Percentiles rank a stretch among this genome's conserved stretches.
phyloP scores from a whole-genome alignment of 495 filamentous ascomycete species.

The Rostrohypoxylon terebratum region DNA sequence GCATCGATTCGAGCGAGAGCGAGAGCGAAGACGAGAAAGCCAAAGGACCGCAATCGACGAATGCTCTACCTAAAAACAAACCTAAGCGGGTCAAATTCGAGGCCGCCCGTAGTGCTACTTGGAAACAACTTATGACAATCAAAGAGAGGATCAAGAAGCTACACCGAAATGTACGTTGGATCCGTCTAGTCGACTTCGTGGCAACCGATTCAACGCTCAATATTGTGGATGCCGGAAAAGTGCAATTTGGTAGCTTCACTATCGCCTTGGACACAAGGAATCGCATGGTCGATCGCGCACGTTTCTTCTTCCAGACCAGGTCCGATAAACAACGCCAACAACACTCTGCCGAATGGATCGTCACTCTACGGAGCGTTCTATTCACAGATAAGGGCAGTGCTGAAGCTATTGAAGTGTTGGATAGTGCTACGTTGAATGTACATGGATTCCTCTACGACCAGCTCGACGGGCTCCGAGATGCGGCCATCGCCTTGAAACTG shows the following conservation, averaged over 20 bases:
- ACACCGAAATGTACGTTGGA: slow-evolving; percentile 87
- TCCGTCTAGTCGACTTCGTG: slow-evolving; percentile 90
- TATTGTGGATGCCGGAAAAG: slow-evolving; percentile 80
- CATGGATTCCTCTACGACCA: slow-evolving; percentile 93
- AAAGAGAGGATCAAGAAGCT: slow-evolving; percentile 88
- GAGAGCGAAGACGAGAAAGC: slow-evolving; percentile 41
- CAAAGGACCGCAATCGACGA: slow-evolving; percentile 23
- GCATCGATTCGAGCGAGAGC: slow-evolving; percentile 44
- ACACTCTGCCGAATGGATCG: slow-evolving; percentile 92
- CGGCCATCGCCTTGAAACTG: slow-evolving; percentile 88
- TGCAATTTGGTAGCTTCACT: slow-evolving; percentile 86
- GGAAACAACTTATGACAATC: slow-evolving; percentile 76
- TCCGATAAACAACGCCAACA: slow-evolving; percentile 76
- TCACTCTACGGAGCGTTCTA: slow-evolving; percentile 84
- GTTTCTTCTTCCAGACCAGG: slow-evolving; percentile 84
- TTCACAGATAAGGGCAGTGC: slow-evolving; percentile 82
- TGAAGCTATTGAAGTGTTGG: slow-evolving; percentile 89
- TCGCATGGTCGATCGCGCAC: slow-evolving; percentile 89
- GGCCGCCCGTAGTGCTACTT: slow-evolving; percentile 73
- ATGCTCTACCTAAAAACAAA: slow-evolving; percentile 39
- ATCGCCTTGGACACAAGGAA: slow-evolving; percentile 89
- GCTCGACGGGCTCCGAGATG: slow-evolving; percentile 87
- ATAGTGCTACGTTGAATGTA: slow-evolving; percentile 87
- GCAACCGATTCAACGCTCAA: slow-evolving; percentile 80
- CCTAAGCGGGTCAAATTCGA: slow-evolving; percentile 42